Base-by-base conservation (phyloP, 2,329 filamentous ascomycete genomes). In the Blastomyces emzantsi region DNA sequence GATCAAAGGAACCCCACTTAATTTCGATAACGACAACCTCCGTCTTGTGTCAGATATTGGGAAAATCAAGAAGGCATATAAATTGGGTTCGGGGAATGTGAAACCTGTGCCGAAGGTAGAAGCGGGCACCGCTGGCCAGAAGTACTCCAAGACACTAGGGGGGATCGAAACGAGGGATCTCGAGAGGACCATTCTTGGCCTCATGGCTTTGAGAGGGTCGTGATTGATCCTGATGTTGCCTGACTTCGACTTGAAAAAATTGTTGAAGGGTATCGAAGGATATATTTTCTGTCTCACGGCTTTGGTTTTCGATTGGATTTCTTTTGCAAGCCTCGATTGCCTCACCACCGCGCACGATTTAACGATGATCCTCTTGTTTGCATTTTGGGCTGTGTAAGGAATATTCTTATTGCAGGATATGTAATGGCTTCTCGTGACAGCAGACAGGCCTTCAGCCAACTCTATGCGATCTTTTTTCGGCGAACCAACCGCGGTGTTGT, bases 1-100 rank as follows among this genome's bases (percentile, higher is more conserved):
- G 43, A 80, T 96, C 28, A 71, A 90, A 67, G 92, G 90, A 13
- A 80, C 78, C 0, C 74, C 81, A 0, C 73, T 83, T 0, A 72
- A 81, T 0, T 85, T 91, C 64, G 82, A 83, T 0, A 88, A 96
- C 70, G 82, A 82, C 4, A 80, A 79, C n/a, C 75, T 96, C 25
- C 73, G 76, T 0, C 71, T 75, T 0, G 77, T 85, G 33, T 83
- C 87, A 1, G 90, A 96, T 72, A 74, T 88, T 69, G 73, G 79
- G 28, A 88, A 86, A 71, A 83, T 97, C 41, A 85, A 85, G 71
- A 97, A 96, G 77, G 86, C 90, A 66, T 97, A 97, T 77, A 96
- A 96, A 74, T 77, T 97, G 39, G 89, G 89, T 66, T 80, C 82
- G 8, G 73, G 85, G n/a, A 76, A 78, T 57, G 82, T 80, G 68